Base-by-base conservation (phyloP, 257 asterid genomes). In the Petrea volubilis region DNA sequence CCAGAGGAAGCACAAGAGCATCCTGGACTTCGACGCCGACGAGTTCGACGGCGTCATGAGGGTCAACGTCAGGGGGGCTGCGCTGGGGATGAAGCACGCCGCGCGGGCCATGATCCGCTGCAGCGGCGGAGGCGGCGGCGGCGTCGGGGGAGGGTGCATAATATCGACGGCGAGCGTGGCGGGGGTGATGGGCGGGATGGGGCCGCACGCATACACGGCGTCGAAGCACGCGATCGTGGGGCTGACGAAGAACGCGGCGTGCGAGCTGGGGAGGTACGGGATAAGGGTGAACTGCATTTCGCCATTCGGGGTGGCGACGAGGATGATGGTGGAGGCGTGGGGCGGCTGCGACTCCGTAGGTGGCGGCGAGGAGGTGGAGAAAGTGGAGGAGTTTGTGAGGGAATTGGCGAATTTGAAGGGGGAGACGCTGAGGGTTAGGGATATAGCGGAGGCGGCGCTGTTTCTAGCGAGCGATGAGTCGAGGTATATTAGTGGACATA, bases 241-340 rank as follows among this genome's bases (percentile, higher is more conserved):
- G 75, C 72, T 92, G 44, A 82, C 89, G 2, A 86, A 87, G 77
- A 92, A 92, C 43, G 86, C 84, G 47, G 96, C 96, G 6, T 89
- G 95, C 17, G 97, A 92, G 70, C 68, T 92, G 56, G 97, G 97
- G 1, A 53, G 80, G 40, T 80, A 86, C 8, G 97, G 97, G 31
- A 88, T 92, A 1, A 47, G 96, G 46, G 97, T 89, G 0, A 92
- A 92, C 31, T 86, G 97, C 82, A 86, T 92, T 1, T 92, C 96
- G 36, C 97, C 97, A 9, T 92, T 92, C 43, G 97, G 97, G 1
- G 97, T 89, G 70, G 97, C 96, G n/a, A 92, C 97, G 21, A 77
- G 87, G 2, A 92, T 92, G 96, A 75, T 91, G 79, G 79, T 89
- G 70, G 67, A 81, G 12, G 97, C 96, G 33, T 91, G 96, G n/a